Evolutionary conservation across 805 yeast genomes (phyloP).

Genomic region (Candida stauntonica): DNA sequence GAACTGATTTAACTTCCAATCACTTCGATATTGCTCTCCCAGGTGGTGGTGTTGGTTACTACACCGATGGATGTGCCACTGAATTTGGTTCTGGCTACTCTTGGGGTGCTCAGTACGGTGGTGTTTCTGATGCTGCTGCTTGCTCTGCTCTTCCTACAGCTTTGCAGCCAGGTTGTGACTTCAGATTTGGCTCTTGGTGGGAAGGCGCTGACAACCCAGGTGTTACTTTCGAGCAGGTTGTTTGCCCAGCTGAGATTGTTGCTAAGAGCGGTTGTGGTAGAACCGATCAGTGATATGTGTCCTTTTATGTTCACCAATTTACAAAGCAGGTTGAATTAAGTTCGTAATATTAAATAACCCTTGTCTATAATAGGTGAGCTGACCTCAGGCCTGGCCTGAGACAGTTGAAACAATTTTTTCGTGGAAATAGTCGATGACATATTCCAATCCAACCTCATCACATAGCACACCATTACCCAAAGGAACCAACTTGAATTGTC

Average conservation of each 20-base stretch:
- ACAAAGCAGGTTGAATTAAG: too few relatives aligned
- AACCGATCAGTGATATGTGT: constrained; percentile 14
- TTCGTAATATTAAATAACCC: too few relatives aligned
- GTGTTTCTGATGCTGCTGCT: constrained; percentile 7
- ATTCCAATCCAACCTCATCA: constrained; percentile 13
- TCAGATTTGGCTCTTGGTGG: constrained; percentile 16
- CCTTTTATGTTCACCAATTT: too few relatives aligned
- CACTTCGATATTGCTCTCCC: constrained; percentile 16
- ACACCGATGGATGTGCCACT: constrained; percentile 10
- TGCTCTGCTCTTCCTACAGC: constrained; percentile 10
- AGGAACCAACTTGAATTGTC: constrained; percentile 9
- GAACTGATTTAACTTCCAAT: constrained; percentile 10
- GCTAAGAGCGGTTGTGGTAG: constrained; percentile 14
- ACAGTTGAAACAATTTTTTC: constrained; percentile 5
- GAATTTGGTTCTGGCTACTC: constrained; percentile 13
- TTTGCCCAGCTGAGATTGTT: constrained; percentile 13
- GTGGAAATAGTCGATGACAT: constrained; percentile 16
- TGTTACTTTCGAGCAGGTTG: constrained; percentile 15
- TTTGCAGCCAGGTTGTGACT: constrained; percentile 12
- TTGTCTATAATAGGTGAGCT: too few relatives aligned
- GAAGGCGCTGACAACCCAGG: constrained; percentile 15
- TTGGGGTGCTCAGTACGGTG: constrained; percentile 16
- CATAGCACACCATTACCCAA: constrained; percentile 14
- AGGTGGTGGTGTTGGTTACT: constrained; percentile 15
- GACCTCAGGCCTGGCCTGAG: too few relatives aligned